A percentile compares a stretch with the other conserved stretches of the same genome.
Conservation (phyloP, 768 basidiomycete genomes). For the Neoboletus magnificus region DNA sequence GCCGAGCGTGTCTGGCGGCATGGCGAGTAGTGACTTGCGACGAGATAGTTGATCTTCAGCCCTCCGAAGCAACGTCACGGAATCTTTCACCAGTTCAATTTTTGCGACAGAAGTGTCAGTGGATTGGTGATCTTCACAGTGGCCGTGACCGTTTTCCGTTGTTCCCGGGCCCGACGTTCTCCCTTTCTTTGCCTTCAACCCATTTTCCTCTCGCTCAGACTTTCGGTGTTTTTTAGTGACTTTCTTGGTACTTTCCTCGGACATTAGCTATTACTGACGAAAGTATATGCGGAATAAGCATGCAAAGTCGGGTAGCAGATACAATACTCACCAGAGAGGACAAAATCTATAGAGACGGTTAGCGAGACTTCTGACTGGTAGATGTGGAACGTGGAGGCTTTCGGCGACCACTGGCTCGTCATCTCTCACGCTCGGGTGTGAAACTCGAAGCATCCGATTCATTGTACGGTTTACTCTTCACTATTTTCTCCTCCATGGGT, state of each 20-base stretch:
- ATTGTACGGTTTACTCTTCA: not conserved
- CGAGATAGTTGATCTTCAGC: not conserved
- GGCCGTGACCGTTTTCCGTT: not conserved
- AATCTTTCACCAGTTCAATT: not conserved
- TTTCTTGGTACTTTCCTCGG: slow-evolving; percentile 2
- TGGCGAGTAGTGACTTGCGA: not conserved
- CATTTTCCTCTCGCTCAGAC: not conserved
- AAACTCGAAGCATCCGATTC: not conserved
- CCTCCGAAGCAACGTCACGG: not conserved
- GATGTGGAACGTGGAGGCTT: not conserved
- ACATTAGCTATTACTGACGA: slow-evolving; percentile 6
- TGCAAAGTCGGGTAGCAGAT: not conserved
- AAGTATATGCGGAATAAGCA: not conserved
- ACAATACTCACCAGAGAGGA: slow-evolving; percentile 1
- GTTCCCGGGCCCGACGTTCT: not conserved
- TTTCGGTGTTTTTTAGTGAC: not conserved
- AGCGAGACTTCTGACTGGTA: not conserved
- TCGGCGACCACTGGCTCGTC: not conserved
- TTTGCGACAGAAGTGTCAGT: not conserved
- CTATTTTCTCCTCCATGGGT: slow-evolving; percentile 61
- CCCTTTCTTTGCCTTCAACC: not conserved
- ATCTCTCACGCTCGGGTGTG: slow-evolving; percentile 22
- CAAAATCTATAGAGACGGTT: not conserved
- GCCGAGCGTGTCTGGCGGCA: not conserved
- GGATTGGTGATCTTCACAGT: not conserved